A percentile compares a stretch with the other conserved stretches of the same genome.
These are phyloP conservation scores for Paragyromitra xinjiangensis DNA, from an alignment of 495 filamentous ascomycete genomes.

Conservation along the genomic window DNA sequence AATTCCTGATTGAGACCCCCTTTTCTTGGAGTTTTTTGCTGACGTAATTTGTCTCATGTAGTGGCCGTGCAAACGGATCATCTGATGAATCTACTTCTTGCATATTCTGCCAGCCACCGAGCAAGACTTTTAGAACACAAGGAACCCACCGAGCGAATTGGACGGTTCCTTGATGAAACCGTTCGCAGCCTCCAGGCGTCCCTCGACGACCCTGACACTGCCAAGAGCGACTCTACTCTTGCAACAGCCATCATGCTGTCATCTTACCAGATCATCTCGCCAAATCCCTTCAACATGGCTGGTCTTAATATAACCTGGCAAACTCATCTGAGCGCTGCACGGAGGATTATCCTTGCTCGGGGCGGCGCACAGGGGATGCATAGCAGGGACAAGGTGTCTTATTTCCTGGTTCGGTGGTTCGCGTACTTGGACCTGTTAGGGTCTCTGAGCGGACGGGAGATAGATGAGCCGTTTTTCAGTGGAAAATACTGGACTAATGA, in stretches of 20 bases:
- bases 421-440: conserved; percentile 86
- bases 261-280: conserved; percentile 85
- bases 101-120: conserved; percentile 83
- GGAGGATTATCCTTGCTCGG: conserved; percentile 76
- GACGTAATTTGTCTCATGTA: conserved; percentile 56
- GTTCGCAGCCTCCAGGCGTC: conserved; percentile 76
- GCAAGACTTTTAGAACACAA: conserved; percentile 77
- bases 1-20: conserved; percentile 8
- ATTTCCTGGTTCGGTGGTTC: conserved; percentile 86
- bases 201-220: conserved; percentile 67
- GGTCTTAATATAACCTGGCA: conserved; percentile 71
- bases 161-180: conserved; percentile 78
- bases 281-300: conserved; percentile 70
- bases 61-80: conserved; percentile 74
- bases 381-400: conserved; percentile 71
- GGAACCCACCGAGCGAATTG: conserved; percentile 81
- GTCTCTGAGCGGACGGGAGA: conserved; percentile 74
- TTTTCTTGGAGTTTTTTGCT: conserved; percentile 9
- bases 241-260: conserved; percentile 88
- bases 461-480: conserved; percentile 56
- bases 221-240: conserved; percentile 76
- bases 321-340: conserved; percentile 76
- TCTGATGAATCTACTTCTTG: conserved; percentile 78
- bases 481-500: conserved; percentile 67
- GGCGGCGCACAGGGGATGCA: conserved; percentile 68